Base-by-base conservation (phyloP, 352 stramenopile species). In the Phytophthora megakarya region DNA sequence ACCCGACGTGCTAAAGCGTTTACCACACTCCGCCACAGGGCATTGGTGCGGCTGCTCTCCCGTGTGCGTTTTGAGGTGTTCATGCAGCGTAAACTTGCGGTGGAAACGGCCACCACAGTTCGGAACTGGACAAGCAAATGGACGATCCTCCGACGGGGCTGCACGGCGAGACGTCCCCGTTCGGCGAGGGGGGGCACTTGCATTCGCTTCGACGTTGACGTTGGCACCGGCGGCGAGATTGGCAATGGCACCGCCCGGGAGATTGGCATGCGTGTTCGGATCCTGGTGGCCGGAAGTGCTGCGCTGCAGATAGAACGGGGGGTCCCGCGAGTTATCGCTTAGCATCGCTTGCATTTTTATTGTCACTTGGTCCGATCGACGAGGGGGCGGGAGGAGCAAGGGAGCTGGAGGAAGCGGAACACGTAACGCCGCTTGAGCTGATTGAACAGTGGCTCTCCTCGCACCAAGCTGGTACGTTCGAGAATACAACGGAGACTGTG, bases 1-100 rank as follows among this genome's bases (percentile, higher is more conserved):
- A 16, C 80, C 80, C 0, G 80, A 83, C 19, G 80, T 89, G 30
- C 73, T 84, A 45, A 89, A 89, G 33, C 77, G 78, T 55, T 86
- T 89, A 38, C 76, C 80, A 58, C 80, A 89, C 9, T 78, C 65
- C 16, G 61, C 57, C 19, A 87, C 75, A 16, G 81, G 76, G 44
- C 84, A 93, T 35, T 76, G 65, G 54, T 91, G 83, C 6, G 85
- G 83, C 49, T 90, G 82, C 67, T 93, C 84, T 28, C 84, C 84
- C 50, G 84, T 92, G 73, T 93, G 84, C n/a, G 83, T 93, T 72
- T 91, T 91, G 53, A 90, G 76, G 55, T 93, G 84, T 39, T 92
- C 82, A 26, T 81, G 86, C 26, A 92, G 75, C 25, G 82, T 91
- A 59, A 89, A 90, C 60, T 86, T 89, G 67, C 81, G 81, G 60